Conservation (phyloP, 2,329 filamentous ascomycete species). For the Aspergillus flavus region DNA sequence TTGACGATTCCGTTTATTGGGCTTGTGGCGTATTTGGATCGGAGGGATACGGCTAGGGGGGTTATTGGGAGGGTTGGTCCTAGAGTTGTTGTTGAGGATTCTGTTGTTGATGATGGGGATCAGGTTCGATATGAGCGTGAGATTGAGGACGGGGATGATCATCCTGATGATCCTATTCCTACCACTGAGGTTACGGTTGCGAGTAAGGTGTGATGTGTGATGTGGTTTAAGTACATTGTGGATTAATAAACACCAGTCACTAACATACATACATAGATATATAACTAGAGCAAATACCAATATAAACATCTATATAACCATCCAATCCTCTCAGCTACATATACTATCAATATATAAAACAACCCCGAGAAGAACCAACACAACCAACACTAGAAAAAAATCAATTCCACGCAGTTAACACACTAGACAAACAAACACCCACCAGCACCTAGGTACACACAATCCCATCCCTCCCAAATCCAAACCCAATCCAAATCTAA, state of each 20-base stretch:
- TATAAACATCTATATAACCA: neutral
- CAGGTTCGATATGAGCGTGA: neutral
- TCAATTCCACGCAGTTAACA: too few relatives aligned
- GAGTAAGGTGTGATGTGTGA: neutral
- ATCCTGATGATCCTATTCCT: neutral
- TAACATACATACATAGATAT: neutral
- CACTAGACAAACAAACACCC: too few relatives aligned
- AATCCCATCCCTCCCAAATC: too few relatives aligned
- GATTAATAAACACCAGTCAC: neutral
- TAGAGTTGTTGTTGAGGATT: neutral
- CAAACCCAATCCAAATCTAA: neutral
- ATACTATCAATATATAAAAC: neutral
- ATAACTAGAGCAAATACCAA: neutral
- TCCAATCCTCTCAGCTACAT: neutral
- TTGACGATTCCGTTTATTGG: slow-evolving; percentile 41
- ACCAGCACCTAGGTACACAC: neutral
- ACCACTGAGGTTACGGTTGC: neutral
- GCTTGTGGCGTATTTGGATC: slow-evolving; percentile 40
- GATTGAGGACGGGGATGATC: neutral
- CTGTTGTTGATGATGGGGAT: neutral
- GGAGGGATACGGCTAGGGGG: neutral
- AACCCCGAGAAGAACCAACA: too few relatives aligned
- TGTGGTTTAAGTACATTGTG: neutral
- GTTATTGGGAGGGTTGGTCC: neutral
- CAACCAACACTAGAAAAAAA: too few relatives aligned